Base-by-base conservation (phyloP, 306 rosid species). In the Medicago ruthenica region DNA sequence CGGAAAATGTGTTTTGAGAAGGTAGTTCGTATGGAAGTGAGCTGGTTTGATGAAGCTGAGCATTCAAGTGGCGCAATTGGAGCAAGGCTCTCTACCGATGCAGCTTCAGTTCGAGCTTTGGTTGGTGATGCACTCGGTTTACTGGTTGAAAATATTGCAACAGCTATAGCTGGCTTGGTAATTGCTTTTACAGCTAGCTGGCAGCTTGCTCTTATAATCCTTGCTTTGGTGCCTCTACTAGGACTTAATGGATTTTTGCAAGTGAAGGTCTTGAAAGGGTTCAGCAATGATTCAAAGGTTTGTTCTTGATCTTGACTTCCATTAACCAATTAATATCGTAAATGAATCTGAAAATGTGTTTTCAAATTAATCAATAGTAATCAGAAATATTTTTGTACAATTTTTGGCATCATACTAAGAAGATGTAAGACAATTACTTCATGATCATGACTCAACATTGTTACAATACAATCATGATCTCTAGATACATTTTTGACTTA, bases 21-120 rank as follows among this genome's bases (percentile, higher is more conserved):
- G 67, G 71, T 79, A 36, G 76, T 85, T 79, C 81, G 76, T 39
- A 86, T 86, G 90, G 93, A 88, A 73, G 77, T 86, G 31, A 86
- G 90, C 79, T 91, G 98, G 98, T 94, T 94, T 44, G 98, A 94
- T 18, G 86, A 89, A 59, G 21, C 82, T 22, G 86, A 76, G 24
- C 78, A 88, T 73, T 84, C 90, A 21, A 84, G 88, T 40, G 90
- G 88, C 60, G 80, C 84, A 21, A 59, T 84, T 51, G 88, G 90
- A 67, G 84, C 92, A 40, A 88, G 88, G 75, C 90, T 88, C 31
- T 84, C 88, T 9, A 78, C 86, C 7, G 87, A 88, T 83, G 93
- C 90, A 53, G 90, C 93, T 75, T 78, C 88, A 0, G 17, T 86
- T 40, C 69, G 88, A 69, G 83, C 83, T 40, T 73, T 89, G 62